phyloP scores from a whole-genome alignment of 2,329 filamentous ascomycete genomes.

The Clonostachys rosea region DNA sequence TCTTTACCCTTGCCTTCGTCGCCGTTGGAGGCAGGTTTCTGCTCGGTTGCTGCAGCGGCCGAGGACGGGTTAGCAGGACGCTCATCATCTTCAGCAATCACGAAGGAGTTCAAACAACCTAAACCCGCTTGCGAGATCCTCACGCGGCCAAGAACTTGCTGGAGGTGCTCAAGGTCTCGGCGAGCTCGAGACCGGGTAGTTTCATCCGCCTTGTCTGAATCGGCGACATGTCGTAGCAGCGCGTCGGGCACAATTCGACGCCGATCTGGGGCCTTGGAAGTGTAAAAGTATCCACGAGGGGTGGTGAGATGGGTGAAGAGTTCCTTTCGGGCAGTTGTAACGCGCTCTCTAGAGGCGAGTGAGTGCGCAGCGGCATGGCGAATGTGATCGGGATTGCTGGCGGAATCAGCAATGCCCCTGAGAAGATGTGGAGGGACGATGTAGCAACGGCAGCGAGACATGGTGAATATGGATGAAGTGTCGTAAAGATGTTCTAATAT shows the following conservation, averaged over 20 bases:
- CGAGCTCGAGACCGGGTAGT: conserved; percentile 26
- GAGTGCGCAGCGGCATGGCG: conserved; percentile 27
- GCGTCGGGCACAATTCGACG: conserved; percentile 30
- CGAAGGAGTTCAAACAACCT: neutral
- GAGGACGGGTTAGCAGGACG: neutral
- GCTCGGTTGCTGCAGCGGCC: conserved; percentile 7
- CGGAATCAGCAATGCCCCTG: conserved; percentile 31
- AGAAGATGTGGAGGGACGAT: conserved; percentile 43
- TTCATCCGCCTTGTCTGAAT: conserved; percentile 30
- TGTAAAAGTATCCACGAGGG: conserved; percentile 18
- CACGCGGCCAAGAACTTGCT: conserved; percentile 16
- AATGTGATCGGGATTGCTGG: conserved; percentile 24
- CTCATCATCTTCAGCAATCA: neutral
- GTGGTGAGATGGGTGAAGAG: conserved; percentile 24
- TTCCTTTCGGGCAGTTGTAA: conserved; percentile 22
- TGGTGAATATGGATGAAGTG: too few species aligned
- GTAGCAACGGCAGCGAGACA: conserved; percentile 19
- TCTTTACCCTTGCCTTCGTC: conserved; percentile 4
- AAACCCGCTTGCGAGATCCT: conserved; percentile 15
- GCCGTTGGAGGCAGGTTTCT: conserved; percentile 7
- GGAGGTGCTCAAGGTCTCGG: conserved; percentile 30
- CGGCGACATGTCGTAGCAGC: conserved; percentile 29
- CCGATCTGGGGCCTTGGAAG: conserved; percentile 1
- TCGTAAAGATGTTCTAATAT: too few species aligned
- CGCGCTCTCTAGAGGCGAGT: conserved; percentile 23